Evolutionary conservation across 441 rosid genomes (phyloP).

Genomic region (Corymbia citriodora): DNA sequence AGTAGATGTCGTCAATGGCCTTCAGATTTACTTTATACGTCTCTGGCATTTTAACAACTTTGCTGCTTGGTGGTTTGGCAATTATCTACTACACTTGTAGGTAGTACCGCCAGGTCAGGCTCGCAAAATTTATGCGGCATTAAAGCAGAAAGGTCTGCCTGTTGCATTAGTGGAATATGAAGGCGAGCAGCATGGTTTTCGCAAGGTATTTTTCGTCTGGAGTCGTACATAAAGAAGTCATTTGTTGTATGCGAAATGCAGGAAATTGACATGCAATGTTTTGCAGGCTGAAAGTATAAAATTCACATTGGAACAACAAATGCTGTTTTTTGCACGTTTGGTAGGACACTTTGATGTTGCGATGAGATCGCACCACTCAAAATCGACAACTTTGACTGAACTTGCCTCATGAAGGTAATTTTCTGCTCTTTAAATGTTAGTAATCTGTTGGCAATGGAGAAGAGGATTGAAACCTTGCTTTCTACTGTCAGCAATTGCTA

Average conservation of each 20-base stretch:
- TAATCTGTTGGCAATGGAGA: background rate
- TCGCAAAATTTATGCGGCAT: background rate
- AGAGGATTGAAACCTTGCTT: background rate
- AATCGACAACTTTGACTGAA: background rate
- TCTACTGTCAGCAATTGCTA: background rate
- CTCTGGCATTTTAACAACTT: background rate
- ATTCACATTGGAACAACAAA: background rate
- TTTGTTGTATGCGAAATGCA: background rate
- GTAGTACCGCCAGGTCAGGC: background rate
- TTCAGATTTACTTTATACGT: background rate
- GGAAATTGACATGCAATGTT: background rate
- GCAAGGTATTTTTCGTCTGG: background rate
- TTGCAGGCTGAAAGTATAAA: background rate
- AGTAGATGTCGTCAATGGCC: background rate
- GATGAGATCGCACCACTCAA: background rate
- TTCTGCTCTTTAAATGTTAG: background rate
- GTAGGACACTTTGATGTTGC: background rate
- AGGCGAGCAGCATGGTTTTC: constrained; percentile 6
- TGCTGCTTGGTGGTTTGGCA: background rate
- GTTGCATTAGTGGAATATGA: background rate
- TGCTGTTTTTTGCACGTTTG: background rate
- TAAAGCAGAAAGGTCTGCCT: background rate
- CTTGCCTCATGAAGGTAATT: background rate
- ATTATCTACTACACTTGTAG: background rate
- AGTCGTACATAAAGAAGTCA: background rate